Percentiles rank a stretch among this genome's conserved stretches.
Conservation (phyloP, 192 early-diverging fungal species). For the Podila clonocystis region DNA sequence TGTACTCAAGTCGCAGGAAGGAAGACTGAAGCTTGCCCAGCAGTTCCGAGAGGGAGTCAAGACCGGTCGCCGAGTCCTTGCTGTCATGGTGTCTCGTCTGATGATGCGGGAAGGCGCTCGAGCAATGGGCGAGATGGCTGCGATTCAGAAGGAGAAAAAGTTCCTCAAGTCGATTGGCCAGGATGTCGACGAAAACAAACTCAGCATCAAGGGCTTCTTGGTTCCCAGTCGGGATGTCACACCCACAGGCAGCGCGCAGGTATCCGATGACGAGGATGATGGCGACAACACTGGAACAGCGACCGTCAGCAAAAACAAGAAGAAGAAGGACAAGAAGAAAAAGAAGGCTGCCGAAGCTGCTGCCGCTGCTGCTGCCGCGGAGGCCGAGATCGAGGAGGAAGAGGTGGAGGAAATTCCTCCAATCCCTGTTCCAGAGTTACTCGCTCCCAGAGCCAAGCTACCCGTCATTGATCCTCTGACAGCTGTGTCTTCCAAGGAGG, state of each 20-base stretch:
- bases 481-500: constrained; percentile 30
- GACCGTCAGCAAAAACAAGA: constrained; percentile 51
- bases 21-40: constrained; percentile 69
- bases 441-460: neutral
- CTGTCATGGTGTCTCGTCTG: constrained; percentile 75
- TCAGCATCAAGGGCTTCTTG: constrained; percentile 31
- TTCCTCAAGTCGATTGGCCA: constrained; percentile 64
- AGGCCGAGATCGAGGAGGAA: neutral
- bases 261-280: constrained; percentile 34
- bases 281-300: neutral
- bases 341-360: constrained; percentile 29
- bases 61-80: constrained; percentile 73
- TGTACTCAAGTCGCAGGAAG: constrained; percentile 69
- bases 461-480: neutral
- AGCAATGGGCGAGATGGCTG: constrained; percentile 67
- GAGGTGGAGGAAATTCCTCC: neutral
- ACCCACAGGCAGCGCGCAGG: constrained; percentile 38
- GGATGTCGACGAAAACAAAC: constrained; percentile 34
- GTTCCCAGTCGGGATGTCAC: constrained; percentile 44
- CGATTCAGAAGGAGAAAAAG: constrained; percentile 61
- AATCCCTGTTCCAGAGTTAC: neutral
- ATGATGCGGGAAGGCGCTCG: constrained; percentile 82
- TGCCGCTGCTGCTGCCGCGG: constrained; percentile 14
- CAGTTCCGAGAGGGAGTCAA: constrained; percentile 76
- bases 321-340: constrained; percentile 55